Evolutionary conservation across 1,284 basidiomycete genomes (phyloP).

Genomic region (Calocybe gambosa): DNA sequence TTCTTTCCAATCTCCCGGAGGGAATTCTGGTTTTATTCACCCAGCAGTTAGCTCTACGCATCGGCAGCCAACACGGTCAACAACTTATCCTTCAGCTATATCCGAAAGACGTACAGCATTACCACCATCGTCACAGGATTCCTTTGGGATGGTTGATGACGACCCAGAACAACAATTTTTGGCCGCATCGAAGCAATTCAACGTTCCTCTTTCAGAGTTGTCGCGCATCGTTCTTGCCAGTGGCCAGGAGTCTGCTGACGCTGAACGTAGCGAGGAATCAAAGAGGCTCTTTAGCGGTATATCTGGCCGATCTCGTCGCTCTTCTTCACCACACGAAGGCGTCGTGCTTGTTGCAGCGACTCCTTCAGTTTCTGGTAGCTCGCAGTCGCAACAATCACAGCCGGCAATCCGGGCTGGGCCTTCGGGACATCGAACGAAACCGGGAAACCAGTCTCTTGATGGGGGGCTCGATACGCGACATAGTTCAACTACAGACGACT

Average conservation of each 20-base stretch:
- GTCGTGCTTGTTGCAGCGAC: conserved; percentile 41
- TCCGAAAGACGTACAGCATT: conserved; percentile 4
- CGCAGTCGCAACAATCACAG: conserved; percentile 24
- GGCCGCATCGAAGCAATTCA: conserved; percentile 45
- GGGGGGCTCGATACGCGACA: conserved; percentile 3
- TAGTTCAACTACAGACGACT: conserved; percentile 15
- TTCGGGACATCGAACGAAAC: background rate
- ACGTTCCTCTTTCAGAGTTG: conserved; percentile 53
- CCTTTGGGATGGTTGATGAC: conserved; percentile 46
- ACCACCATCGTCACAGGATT: conserved; percentile 42
- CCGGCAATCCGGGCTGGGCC: conserved; percentile 8
- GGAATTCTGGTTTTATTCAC: conserved; percentile 4
- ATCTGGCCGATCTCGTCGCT: conserved; percentile 9
- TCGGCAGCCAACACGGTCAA: conserved; percentile 10
- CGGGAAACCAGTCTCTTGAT: conserved; percentile 1
- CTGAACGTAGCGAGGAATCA: background rate
- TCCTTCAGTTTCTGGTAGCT: conserved; percentile 34
- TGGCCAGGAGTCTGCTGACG: background rate
- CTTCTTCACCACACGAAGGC: conserved; percentile 18
- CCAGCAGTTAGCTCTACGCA: conserved; percentile 4
- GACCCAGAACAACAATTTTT: conserved; percentile 43
- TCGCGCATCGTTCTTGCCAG: conserved; percentile 23
- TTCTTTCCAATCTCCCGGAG: conserved; percentile 25
- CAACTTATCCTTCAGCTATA: conserved; percentile 10
- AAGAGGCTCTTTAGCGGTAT: conserved; percentile 7